These are phyloP conservation scores for Cordia subcordata DNA, from an alignment of 257 asterid genomes.

Conservation along the genomic window DNA sequence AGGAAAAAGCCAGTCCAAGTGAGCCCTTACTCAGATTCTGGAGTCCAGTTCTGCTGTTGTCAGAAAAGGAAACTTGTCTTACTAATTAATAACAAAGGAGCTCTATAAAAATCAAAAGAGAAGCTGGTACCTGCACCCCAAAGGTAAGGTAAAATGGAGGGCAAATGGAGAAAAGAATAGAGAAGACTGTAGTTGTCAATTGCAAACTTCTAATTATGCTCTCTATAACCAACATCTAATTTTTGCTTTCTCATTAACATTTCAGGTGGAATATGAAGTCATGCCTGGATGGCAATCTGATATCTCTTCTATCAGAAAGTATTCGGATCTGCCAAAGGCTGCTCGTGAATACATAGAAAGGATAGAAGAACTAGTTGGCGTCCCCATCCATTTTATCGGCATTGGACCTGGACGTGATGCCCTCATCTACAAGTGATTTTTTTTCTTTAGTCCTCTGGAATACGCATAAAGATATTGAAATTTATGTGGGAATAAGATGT, in stretches of 20 bases:
- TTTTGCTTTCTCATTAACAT: slow-evolving; percentile 3
- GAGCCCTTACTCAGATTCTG: no score
- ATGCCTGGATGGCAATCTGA: slow-evolving; percentile 84
- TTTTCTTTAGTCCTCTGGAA: neutral
- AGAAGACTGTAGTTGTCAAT: no score
- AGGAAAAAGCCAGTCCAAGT: no score
- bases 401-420: slow-evolving; percentile 96
- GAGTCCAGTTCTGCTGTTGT: no score
- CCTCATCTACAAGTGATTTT: slow-evolving; percentile 69
- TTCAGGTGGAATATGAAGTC: slow-evolving; percentile 80
- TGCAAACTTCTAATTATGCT: no score
- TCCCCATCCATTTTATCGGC: slow-evolving; percentile 87
- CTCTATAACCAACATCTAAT: no score
- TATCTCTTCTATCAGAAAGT: slow-evolving; percentile 69
- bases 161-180: no score
- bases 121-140: no score
- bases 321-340: slow-evolving; percentile 80
- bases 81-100: no score
- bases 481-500: neutral
- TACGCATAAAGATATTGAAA: neutral
- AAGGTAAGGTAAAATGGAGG: no score
- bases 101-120: no score
- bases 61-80: no score
- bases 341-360: slow-evolving; percentile 75
- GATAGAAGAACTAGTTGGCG: slow-evolving; percentile 83